A percentile compares a stretch with the other conserved stretches of the same genome.
These are phyloP conservation scores for Chrysopogon serrulatus DNA, from an alignment of 176 grass and related monocot species.

Conservation along the genomic window DNA sequence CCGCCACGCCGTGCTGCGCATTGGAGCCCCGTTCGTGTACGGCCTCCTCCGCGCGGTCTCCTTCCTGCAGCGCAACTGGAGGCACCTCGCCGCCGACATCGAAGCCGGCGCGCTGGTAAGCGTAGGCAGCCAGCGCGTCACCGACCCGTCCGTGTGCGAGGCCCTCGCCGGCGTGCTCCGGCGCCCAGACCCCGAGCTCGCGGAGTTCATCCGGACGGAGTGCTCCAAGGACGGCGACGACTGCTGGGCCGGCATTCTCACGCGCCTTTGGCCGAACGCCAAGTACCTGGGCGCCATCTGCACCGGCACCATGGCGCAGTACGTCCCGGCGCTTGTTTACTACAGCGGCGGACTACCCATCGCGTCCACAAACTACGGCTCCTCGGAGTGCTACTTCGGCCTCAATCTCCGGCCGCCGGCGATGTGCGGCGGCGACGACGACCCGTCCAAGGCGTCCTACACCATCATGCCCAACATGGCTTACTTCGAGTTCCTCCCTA, in stretches of 20 bases:
- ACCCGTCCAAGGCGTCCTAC: constrained; percentile 41
- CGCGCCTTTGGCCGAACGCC: constrained; percentile 48
- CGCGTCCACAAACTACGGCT: constrained; percentile 41
- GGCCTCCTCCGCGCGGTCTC: neutral
- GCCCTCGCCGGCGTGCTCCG: too few relatives aligned
- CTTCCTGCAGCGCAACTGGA: neutral
- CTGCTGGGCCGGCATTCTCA: constrained; percentile 34
- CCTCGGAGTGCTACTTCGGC: constrained; percentile 53
- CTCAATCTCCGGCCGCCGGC: constrained; percentile 46
- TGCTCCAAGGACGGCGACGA: neutral
- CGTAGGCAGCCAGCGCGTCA: too few relatives aligned
- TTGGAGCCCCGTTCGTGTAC: neutral
- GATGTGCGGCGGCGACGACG: too few relatives aligned
- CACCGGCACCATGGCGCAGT: constrained; percentile 57
- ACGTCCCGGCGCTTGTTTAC: constrained; percentile 43
- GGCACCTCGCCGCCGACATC: neutral
- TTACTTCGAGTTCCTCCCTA: constrained; percentile 79
- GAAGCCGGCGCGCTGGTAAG: neutral
- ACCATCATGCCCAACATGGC: constrained; percentile 83
- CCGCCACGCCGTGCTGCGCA: constrained; percentile 10
- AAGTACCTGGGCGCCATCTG: constrained; percentile 50
- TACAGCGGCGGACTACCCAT: constrained; percentile 53
- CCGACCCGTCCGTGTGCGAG: too few relatives aligned
- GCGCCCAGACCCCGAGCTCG: too few relatives aligned
- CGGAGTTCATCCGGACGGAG: neutral